Conservation (phyloP, 352 stramenopile genomes). For the Pythium phragmitis region DNA sequence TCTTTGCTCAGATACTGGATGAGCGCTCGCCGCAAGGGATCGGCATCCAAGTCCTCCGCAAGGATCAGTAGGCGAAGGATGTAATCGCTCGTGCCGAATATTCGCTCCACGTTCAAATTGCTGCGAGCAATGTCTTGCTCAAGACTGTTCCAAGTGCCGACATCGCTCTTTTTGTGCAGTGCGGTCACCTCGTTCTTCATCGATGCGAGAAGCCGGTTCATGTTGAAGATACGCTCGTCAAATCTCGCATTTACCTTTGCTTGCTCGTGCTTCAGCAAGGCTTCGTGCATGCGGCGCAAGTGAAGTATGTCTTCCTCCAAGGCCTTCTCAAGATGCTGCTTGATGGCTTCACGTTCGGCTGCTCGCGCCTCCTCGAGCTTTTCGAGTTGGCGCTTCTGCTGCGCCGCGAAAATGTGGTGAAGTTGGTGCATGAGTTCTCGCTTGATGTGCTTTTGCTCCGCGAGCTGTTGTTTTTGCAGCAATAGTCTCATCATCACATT, state of each 20-base stretch:
- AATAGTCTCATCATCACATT: constrained; percentile 52
- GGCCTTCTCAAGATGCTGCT: constrained; percentile 41
- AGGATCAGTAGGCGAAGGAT: constrained; percentile 71
- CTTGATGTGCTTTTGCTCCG: constrained; percentile 51
- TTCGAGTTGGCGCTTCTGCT: constrained; percentile 35
- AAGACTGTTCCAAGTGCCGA: constrained; percentile 48
- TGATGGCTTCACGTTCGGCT: constrained; percentile 42
- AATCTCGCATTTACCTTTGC: constrained; percentile 69
- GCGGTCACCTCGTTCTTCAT: constrained; percentile 46
- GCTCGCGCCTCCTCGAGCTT: constrained; percentile 41
- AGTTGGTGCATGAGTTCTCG: constrained; percentile 45
- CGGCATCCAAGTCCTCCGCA: constrained; percentile 65
- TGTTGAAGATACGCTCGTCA: constrained; percentile 37
- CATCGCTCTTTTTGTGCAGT: constrained; percentile 54
- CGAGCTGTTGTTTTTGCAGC: constrained; percentile 52
- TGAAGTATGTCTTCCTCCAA: constrained; percentile 65
- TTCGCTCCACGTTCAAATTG: constrained; percentile 55
- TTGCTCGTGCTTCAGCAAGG: constrained; percentile 50
- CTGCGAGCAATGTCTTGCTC: constrained; percentile 56
- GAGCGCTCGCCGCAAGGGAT: constrained; percentile 50
- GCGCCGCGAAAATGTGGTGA: constrained; percentile 44
- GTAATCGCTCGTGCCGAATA: constrained; percentile 75
- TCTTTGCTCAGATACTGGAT: constrained; percentile 55
- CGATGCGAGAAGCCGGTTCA: constrained; percentile 38
- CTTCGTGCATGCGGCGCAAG: constrained; percentile 61